These are phyloP conservation scores for Pinus taeda DNA, from an alignment of 75 land plant species.

Conservation along the genomic window DNA sequence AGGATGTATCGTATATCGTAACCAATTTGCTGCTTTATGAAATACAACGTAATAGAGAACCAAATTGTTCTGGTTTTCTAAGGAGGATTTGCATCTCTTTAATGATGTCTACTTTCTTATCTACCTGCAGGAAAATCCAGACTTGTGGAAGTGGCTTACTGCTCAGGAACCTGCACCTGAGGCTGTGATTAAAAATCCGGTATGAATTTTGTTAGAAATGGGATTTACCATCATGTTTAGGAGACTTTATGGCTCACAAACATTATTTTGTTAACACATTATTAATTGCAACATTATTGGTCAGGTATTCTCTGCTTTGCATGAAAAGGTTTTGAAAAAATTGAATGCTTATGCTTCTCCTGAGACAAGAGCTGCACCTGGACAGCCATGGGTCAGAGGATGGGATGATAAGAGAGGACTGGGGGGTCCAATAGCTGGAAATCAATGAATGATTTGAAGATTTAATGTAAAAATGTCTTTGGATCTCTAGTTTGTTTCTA, in stretches of 20 bases:
- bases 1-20: no score
- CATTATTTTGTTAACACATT: background rate
- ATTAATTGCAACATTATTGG: background rate
- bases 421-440: conserved; percentile 70
- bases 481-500: no score
- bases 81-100: background rate
- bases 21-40: no score
- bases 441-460: conserved; percentile 43
- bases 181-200: conserved; percentile 61
- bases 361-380: conserved; percentile 79
- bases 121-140: conserved; percentile 80
- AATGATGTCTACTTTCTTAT: background rate
- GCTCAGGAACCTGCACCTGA: conserved; percentile 81
- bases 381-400: conserved; percentile 95
- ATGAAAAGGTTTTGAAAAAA: conserved; percentile 52
- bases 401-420: conserved; percentile 92
- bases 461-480: no score
- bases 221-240: background rate
- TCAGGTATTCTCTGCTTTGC: conserved; percentile 70
- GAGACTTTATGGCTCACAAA: background rate
- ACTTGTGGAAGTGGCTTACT: conserved; percentile 92
- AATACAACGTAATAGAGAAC: no score
- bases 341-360: conserved; percentile 60
- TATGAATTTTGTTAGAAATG: conserved; percentile 20
- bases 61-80: background rate